Base-by-base conservation (phyloP, 257 asterid genomes). In the Cordia subcordata region DNA sequence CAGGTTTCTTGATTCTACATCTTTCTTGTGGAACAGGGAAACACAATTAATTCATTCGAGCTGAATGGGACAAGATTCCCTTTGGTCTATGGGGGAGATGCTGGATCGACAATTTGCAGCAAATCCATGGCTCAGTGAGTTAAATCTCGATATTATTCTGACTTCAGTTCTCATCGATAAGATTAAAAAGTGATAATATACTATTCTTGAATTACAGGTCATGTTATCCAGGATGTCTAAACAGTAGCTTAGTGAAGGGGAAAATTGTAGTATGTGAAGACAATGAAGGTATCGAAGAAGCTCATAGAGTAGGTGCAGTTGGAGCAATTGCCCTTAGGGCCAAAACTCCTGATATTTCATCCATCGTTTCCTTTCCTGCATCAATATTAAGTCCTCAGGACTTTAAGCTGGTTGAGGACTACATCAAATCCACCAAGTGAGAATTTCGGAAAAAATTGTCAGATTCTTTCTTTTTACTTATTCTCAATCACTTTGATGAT, bases 1-100 rank as follows among this genome's bases (percentile, higher is more conserved):
- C 22, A 27, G 6, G 35, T 27, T 27, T 27, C 35, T 27, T 27
- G 6, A 27, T 27, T 27, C 6, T 27, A 27, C 37, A 11, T n/a
- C 15, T 10, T 42, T 9, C 15, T 12, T 16, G 18, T 45, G 44
- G 16, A 44, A 66, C 76, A 70, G 80, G 79, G 85, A 2, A 72
- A 69, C 17, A 39, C 74, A 0, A 49, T 69, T 12, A 69, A 75
- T 19, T 22, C 68, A 42, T 79, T 72, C 72, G 66, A 63, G 53
- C 35, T 79, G 59, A 63, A 72, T 8, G 73, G 72, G 21, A 79
- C 67, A 13, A 11, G 51, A 35, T 63, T 59, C 13, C 77, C 77
- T 4, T 60, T 69, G 11, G 70, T 66, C 13, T 59, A 60, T 13
- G 79, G 75, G 11, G 61, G 62, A 56, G 60, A 55, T 50, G 81